phyloP scores from a whole-genome alignment of 2,329 filamentous ascomycete genomes.

The Talaromyces sp. region DNA sequence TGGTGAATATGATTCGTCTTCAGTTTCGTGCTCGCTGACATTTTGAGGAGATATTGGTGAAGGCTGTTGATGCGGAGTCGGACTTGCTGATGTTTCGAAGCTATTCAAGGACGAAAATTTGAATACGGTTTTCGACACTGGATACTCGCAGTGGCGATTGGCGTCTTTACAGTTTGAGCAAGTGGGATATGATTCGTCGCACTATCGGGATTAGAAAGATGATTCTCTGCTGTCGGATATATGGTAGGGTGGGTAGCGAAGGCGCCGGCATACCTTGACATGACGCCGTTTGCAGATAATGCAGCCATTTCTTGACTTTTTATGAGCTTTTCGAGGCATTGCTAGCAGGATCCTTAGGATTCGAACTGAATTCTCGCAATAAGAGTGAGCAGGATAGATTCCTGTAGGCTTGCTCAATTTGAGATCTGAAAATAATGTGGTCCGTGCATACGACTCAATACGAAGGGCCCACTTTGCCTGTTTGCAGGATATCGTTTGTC shows the following conservation, averaged over 20 bases:
- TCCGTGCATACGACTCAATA: not conserved
- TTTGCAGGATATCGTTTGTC: no score
- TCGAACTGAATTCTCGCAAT: not conserved
- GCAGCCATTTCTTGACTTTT: conserved; percentile 8
- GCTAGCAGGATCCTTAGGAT: not conserved
- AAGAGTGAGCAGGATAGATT: not conserved
- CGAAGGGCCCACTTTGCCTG: not conserved
- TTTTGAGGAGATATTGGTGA: not conserved
- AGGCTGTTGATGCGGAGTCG: not conserved
- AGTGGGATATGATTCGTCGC: conserved; percentile 7
- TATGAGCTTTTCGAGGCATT: not conserved
- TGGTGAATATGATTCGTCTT: not conserved
- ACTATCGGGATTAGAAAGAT: not conserved
- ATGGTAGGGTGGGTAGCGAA: no score
- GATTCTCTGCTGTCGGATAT: not conserved
- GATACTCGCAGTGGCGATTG: not conserved
- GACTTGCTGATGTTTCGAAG: not conserved
- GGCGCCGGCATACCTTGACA: conserved; percentile 1
- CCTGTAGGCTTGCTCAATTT: not conserved
- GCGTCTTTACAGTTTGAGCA: conserved; percentile 5
- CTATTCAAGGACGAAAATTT: not conserved
- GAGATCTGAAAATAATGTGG: not conserved
- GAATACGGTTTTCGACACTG: not conserved
- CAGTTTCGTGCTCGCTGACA: not conserved
- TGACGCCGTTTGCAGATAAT: conserved; percentile 12